Conservation (phyloP, 306 rosid genomes). For the Mimosa bimucronata region DNA sequence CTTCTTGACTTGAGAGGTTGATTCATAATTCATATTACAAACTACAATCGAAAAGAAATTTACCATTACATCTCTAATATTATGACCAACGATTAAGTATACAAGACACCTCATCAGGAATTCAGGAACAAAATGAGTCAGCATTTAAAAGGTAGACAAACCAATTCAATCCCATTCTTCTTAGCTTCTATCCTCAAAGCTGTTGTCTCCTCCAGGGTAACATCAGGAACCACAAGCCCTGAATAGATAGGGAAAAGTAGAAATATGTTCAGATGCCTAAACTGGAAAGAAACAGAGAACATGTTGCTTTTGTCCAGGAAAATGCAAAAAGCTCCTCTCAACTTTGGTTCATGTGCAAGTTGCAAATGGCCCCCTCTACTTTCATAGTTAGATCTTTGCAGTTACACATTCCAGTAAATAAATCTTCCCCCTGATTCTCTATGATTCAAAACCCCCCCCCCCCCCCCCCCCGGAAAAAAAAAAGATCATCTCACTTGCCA, state of each 20-base stretch:
- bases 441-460: no score
- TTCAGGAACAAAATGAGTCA: slow-evolving; percentile 17
- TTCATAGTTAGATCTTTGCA: no score
- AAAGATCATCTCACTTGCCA: no score
- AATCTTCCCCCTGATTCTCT: no score
- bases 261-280: no score
- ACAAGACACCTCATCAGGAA: slow-evolving; percentile 18
- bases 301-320: not conserved
- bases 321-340: not conserved
- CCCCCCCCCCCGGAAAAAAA: no score
- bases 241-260: slow-evolving; percentile 31
- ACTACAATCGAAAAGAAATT: not conserved
- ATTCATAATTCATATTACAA: slow-evolving; percentile 22
- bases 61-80: slow-evolving; percentile 2
- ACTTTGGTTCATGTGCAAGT: not conserved
- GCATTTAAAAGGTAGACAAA: slow-evolving; percentile 43
- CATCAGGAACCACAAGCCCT: slow-evolving; percentile 98
- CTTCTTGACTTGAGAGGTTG: slow-evolving; percentile 17
- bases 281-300: slow-evolving; percentile 4
- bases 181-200: slow-evolving; percentile 72
- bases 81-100: slow-evolving; percentile 21
- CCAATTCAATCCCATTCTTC: slow-evolving; percentile 82
- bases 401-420: no score
- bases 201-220: slow-evolving; percentile 84
- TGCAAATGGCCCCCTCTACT: no score